Evolutionary conservation across 192 early-diverging fungal species (phyloP).

Genomic region (Globomyces pollinis-pini): DNA sequence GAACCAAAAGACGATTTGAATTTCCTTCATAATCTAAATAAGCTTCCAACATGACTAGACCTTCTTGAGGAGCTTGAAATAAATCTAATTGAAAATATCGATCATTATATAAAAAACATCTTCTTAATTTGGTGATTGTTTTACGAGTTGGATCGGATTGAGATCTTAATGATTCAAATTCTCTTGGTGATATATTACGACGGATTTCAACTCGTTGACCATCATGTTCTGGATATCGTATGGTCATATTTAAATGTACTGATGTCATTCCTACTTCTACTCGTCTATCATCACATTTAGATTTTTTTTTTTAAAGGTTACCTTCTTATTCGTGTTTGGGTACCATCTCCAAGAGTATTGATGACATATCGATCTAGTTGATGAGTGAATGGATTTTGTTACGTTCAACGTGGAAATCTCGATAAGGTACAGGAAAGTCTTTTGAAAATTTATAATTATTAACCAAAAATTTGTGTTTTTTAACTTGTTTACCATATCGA

Average conservation of each 20-base stretch:
- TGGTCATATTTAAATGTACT: conserved; percentile 18
- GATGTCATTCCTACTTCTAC: background rate
- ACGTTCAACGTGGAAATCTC: conserved; percentile 39
- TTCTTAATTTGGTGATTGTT: conserved; percentile 21
- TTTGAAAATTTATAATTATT: conserved; percentile 15
- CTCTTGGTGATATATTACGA: conserved; percentile 22
- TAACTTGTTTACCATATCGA: conserved; percentile 26
- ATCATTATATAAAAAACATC: conserved; percentile 35
- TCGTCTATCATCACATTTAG: background rate
- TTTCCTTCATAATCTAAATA: conserved; percentile 31
- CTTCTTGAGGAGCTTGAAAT: conserved; percentile 20
- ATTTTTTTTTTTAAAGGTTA: background rate
- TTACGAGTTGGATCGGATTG: conserved; percentile 28
- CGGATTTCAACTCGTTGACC: conserved; percentile 35
- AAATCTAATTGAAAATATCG: conserved; percentile 38
- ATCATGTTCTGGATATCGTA: conserved; percentile 17
- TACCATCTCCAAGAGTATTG: conserved; percentile 24
- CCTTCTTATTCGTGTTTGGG: conserved; percentile 33
- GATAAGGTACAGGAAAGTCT: conserved; percentile 24
- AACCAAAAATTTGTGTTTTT: conserved; percentile 36
- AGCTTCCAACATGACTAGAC: conserved; percentile 32
- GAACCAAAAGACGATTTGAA: background rate
- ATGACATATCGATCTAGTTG: conserved; percentile 30
- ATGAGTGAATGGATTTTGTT: no score
- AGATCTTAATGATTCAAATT: conserved; percentile 24